Base-by-base conservation (phyloP, 176 grass and related monocot species). In the Oryza punctata region DNA sequence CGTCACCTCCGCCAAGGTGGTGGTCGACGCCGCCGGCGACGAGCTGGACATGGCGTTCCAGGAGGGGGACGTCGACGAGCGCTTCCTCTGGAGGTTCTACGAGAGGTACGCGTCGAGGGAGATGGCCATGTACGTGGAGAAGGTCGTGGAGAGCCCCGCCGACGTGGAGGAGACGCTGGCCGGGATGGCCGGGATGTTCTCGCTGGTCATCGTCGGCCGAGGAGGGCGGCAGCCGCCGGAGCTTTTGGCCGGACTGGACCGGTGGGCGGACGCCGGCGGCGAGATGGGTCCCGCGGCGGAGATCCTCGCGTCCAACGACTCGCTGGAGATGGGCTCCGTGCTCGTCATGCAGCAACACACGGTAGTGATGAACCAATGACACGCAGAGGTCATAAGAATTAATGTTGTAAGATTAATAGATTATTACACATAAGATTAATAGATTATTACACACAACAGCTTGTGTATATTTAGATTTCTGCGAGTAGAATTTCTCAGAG, bases 271-370 rank as follows among this genome's bases (percentile, higher is more conserved):
- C 54, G 78, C 64, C 64, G 87, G 83, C 25, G 67, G 43, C 18
- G 88, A 85, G 78, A 52, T 89, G 32, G 88, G 88, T 3, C 65
- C 88, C 10, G 82, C 57, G 41, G 88, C 72, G 5, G 88, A 85
- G 44, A 89, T 85, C 78, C 71, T 89, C 24, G 88, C 83, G 57
- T 81, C 88, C 24, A 85, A 72, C 11, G 66, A 70, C 43, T 86
- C 88, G 30, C 35, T 89, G 54, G 88, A 89, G 78, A 89, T 89
- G 88, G 83, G 88, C 1, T 89, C 88, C 4, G 88, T 89, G 78
- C 88, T 89, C 72, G 35, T 89, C 72, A 81, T 89, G 78, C 88
- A 89, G 66, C 88, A 89, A 10, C 88, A 89, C 88, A 89, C 78
- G 41, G 88, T 85, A 30, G 23, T 46, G 77, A 4, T 7, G 12